Conservation (phyloP, 768 basidiomycete genomes). For the Tylopilus rubrobrunneus region DNA sequence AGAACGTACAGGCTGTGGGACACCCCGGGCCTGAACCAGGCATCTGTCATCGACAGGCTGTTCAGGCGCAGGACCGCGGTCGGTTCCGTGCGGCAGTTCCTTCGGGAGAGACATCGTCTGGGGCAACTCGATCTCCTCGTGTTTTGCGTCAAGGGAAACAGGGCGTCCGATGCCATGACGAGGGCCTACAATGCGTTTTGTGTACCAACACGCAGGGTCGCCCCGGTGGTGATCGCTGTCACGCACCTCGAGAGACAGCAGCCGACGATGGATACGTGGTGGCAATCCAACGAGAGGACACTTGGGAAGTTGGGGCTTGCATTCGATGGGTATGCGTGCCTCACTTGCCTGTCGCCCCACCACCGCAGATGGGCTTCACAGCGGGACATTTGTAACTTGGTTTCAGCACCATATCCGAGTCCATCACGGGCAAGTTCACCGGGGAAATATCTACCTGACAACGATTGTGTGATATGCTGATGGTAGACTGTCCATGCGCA, state of each 20-base stretch:
- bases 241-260: conserved; percentile 36
- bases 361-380: conserved; percentile 18
- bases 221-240: conserved; percentile 35
- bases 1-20: conserved; percentile 27
- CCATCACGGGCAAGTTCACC: not conserved
- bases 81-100: conserved; percentile 25
- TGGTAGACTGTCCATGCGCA: not conserved
- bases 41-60: not conserved
- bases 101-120: conserved; percentile 24
- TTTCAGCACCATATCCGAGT: conserved; percentile 10
- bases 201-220: conserved; percentile 28
- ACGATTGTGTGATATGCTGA: conserved; percentile 24
- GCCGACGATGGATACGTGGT: conserved; percentile 32
- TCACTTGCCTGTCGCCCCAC: conserved; percentile 18
- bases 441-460: conserved; percentile 5
- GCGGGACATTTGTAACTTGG: conserved; percentile 10
- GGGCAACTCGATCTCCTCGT: conserved; percentile 23
- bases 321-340: conserved; percentile 30
- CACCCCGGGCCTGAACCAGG: conserved; percentile 29
- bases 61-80: conserved; percentile 6
- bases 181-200: conserved; percentile 25
- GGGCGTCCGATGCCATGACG: conserved; percentile 12
- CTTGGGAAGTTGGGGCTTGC: conserved; percentile 17
- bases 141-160: conserved; percentile 18
- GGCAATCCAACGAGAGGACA: conserved; percentile 21